These are phyloP conservation scores for Fomitopsis schrenkii DNA, from an alignment of 1,284 basidiomycete genomes.

Conservation along the genomic window DNA sequence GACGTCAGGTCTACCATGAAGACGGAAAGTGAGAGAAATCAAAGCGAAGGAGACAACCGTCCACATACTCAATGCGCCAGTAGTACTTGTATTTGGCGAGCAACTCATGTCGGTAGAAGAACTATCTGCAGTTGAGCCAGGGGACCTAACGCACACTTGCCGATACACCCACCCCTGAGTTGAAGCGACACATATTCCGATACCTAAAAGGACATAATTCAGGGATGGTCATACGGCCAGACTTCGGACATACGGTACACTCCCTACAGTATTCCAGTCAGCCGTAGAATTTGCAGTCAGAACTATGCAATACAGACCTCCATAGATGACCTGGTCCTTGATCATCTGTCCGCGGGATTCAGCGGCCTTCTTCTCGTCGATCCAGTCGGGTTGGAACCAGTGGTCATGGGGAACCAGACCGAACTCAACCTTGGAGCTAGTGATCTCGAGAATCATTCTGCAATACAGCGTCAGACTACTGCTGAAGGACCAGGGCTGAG, in stretches of 20 bases:
- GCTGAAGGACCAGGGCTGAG: background rate
- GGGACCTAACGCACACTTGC: background rate
- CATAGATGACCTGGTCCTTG: constrained; percentile 84
- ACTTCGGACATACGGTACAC: constrained; percentile 46
- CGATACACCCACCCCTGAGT: constrained; percentile 73
- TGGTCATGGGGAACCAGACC: constrained; percentile 79
- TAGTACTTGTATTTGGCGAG: constrained; percentile 86
- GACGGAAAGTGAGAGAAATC: background rate
- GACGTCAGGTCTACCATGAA: constrained; percentile 24
- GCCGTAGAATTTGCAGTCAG: background rate
- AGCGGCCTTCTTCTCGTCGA: constrained; percentile 75
- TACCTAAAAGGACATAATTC: constrained; percentile 41
- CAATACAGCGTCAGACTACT: background rate
- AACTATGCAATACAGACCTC: constrained; percentile 42
- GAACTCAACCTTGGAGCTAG: constrained; percentile 68
- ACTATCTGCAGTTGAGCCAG: constrained; percentile 38
- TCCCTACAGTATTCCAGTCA: constrained; percentile 35
- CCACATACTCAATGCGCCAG: constrained; percentile 74
- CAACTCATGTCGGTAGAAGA: constrained; percentile 83
- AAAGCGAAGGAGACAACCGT: background rate
- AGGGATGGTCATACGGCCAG: constrained; percentile 6
- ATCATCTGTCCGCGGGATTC: constrained; percentile 76
- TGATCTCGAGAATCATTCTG: constrained; percentile 66
- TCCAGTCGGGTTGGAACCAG: constrained; percentile 86
- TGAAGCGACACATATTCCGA: constrained; percentile 92